Evolutionary conservation across 139 green algal genomes (phyloP).

Genomic region (Bryopsis sp.): DNA sequence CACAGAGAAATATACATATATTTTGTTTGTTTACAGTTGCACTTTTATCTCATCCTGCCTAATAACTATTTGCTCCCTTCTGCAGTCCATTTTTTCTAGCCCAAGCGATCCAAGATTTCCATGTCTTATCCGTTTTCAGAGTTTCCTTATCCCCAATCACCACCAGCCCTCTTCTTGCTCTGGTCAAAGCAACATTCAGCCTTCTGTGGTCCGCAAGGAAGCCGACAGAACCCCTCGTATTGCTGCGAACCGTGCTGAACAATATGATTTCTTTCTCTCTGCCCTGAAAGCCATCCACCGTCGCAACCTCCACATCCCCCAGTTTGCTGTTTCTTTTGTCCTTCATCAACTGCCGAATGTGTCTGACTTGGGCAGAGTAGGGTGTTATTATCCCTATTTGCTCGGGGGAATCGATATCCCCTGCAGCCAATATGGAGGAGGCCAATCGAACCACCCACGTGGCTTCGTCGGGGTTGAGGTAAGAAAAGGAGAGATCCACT

Average conservation of each 20-base stretch:
- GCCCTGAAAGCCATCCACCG: conserved; percentile 87
- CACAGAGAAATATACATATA: too few species aligned
- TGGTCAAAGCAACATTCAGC: conserved; percentile 86
- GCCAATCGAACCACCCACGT: too few species aligned
- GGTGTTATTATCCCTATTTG: conserved; percentile 85
- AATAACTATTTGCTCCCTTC: too few species aligned
- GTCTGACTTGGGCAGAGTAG: conserved; percentile 68
- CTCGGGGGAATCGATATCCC: conserved; percentile 39
- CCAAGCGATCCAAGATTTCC: conserved; percentile 26
- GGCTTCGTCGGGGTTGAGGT: too few species aligned
- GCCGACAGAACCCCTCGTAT: conserved; percentile 36
- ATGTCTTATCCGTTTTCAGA: conserved; percentile 15
- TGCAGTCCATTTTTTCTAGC: too few species aligned
- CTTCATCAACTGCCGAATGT: conserved; percentile 54
- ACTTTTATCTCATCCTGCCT: too few species aligned
- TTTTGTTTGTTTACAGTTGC: too few species aligned
- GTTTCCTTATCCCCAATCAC: conserved; percentile 22
- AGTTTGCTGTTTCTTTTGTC: conserved; percentile 25
- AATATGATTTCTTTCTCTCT: background rate
- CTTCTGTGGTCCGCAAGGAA: conserved; percentile 81
- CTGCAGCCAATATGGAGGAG: conserved; percentile 11
- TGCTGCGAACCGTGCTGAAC: background rate
- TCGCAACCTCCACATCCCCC: conserved; percentile 79
- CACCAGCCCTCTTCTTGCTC: conserved; percentile 29
- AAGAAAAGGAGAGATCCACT: too few species aligned